A percentile compares a stretch with the other conserved stretches of the same genome.
Conservation (phyloP, 331 rosid genomes). For the Arachis monticola region DNA sequence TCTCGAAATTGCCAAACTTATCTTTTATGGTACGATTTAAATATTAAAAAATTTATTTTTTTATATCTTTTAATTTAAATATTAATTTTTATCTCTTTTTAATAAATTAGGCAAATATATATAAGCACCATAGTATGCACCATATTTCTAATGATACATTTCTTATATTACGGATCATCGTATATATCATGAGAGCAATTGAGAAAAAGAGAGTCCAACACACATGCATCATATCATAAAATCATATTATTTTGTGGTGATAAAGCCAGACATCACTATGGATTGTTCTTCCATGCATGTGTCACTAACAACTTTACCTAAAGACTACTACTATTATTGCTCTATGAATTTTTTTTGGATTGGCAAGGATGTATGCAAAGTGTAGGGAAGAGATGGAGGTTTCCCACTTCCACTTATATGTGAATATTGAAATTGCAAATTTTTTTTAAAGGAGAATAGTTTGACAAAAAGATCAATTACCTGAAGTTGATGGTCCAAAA, state of each 20-base stretch:
- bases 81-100: too few species aligned
- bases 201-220: constrained; percentile 27
- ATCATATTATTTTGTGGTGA: constrained; percentile 47
- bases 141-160: constrained; percentile 14
- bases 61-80: too few species aligned
- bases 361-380: constrained; percentile 12
- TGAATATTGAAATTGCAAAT: neutral
- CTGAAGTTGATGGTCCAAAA: too few species aligned
- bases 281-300: constrained; percentile 62
- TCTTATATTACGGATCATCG: neutral
- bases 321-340: constrained; percentile 7
- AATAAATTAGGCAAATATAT: too few species aligned
- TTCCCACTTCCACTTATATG: constrained; percentile 22
- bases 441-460: too few species aligned
- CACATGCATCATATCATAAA: constrained; percentile 32
- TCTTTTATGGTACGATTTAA: too few species aligned
- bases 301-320: constrained; percentile 43
- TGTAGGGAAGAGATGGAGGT: neutral
- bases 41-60: too few species aligned
- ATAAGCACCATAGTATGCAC: too few species aligned
- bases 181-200: neutral
- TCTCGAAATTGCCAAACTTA: too few species aligned
- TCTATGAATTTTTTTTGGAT: neutral
- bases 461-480: too few species aligned
- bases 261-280: constrained; percentile 59